Percentiles rank a stretch among this genome's conserved stretches.
Evolutionary conservation across 2,329 filamentous ascomycete genomes (phyloP).

Genomic region (Aplosporella prunicola): DNA sequence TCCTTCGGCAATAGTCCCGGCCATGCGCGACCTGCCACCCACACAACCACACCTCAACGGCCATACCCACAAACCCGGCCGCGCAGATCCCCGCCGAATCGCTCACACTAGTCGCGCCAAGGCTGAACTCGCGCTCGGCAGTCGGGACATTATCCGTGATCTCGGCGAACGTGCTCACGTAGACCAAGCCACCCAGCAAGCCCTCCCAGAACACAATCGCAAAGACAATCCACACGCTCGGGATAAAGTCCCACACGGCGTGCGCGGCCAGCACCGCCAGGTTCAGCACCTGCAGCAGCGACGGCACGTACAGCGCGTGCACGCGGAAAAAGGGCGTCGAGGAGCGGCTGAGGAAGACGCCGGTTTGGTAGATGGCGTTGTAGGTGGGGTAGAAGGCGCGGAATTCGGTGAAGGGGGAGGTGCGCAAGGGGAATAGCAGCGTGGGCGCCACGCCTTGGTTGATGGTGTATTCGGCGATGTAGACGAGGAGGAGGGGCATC

Average conservation of each 20-base stretch:
- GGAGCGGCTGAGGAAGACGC: slow-evolving; percentile 88
- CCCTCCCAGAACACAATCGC: slow-evolving; percentile 88
- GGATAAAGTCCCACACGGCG: slow-evolving; percentile 70
- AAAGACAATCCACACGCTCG: slow-evolving; percentile 79
- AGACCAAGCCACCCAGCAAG: slow-evolving; percentile 79
- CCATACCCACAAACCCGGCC: slow-evolving; percentile 75
- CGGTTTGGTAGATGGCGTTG: slow-evolving; percentile 86
- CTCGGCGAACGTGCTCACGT: slow-evolving; percentile 92
- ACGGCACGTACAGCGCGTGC: slow-evolving; percentile 70
- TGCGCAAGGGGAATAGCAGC: slow-evolving; percentile 68
- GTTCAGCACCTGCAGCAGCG: slow-evolving; percentile 72
- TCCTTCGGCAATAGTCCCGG: slow-evolving; percentile 45
- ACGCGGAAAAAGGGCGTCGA: slow-evolving; percentile 82
- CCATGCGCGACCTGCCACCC: slow-evolving; percentile 76
- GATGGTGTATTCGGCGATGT: slow-evolving; percentile 93
- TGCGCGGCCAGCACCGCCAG: slow-evolving; percentile 65
- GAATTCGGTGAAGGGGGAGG: slow-evolving; percentile 70
- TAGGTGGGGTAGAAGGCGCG: slow-evolving; percentile 93
- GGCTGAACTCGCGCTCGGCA: slow-evolving; percentile 79
- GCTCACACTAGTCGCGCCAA: slow-evolving; percentile 83
- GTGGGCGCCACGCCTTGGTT: slow-evolving; percentile 92
- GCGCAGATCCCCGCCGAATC: slow-evolving; percentile 87
- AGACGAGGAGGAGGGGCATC: slow-evolving; percentile 84
- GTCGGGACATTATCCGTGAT: slow-evolving; percentile 74
- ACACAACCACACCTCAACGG: slow-evolving; percentile 72